Evolutionary conservation across 495 filamentous ascomycete genomes (phyloP), one percentile per base, ranked within the genome.

Genomic region (Neurospora sp.): DNA sequence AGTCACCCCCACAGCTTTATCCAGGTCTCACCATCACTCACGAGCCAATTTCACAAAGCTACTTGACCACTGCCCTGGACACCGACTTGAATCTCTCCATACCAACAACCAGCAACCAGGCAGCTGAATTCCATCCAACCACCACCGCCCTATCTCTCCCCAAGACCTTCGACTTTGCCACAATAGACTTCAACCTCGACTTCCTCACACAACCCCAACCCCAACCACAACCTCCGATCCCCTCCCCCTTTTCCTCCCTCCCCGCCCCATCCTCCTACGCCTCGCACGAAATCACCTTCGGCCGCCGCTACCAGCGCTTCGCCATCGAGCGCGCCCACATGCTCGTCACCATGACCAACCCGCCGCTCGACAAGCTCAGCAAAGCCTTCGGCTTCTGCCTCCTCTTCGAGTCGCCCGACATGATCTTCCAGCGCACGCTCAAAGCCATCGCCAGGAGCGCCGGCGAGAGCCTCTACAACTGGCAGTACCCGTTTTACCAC

Each of bases 381-480:
- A 83, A 86, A 61, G 83, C 90, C 31, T 95, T 94, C 78, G 89
- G 87, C 68, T 90, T 94, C 73, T 87, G 89, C 22, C 79, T 92
- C 41, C 84, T 86, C 53, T 84, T 89, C 66, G 85, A 87, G 75
- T 83, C 83, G 3, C 78, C 82, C 12, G 84, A 89, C 0, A 77
- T 84, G 69, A 84, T 91, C 41, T 74, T 82, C 18, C 74, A 80
- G 5, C 81, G 82, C 2, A 83, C 92, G 46, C 77, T 79, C 59
- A 74, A 78, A 3, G 76, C 84, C 11, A 77, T 91, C 8, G 73
- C 69, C 3, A 79, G 76, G 7, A 80, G 77, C 7, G 74, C 79
- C 6, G 79, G 83, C 9, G 87, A 90, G 27, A 81, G 82, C 5
- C 81, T 94, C 12, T 84, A 89, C 70, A 81, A 85, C 73, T 91